A percentile compares a stretch with the other conserved stretches of the same genome.
These are phyloP conservation scores for Torulaspora delbrueckii DNA, from an alignment of 805 yeast genomes.

Conservation along the genomic window DNA sequence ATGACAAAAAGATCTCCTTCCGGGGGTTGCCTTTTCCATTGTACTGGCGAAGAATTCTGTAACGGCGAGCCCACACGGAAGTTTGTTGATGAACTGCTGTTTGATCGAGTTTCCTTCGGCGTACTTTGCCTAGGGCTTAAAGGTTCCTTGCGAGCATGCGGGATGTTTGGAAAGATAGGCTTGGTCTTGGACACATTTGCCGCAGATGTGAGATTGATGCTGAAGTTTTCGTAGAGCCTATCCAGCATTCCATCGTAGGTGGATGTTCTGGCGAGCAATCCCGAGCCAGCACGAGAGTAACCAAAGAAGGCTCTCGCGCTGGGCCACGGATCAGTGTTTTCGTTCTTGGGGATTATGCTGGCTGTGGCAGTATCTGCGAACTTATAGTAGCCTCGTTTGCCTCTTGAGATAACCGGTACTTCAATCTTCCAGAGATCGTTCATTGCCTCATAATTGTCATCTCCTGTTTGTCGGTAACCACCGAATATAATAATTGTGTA, in stretches of 20 bases:
- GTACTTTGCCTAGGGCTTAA: conserved; percentile 2
- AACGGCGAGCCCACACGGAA: conserved; percentile 5
- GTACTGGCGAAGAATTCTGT: not conserved
- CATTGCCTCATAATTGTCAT: conserved; percentile 35
- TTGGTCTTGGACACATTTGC: conserved; percentile 5
- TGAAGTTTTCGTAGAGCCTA: conserved; percentile 22
- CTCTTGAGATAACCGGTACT: conserved; percentile 35
- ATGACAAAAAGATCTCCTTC: conserved; percentile 26
- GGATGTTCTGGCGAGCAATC: conserved; percentile 9
- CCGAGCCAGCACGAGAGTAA: conserved; percentile 25
- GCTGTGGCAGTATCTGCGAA: conserved; percentile 38
- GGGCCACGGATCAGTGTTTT: conserved; percentile 27
- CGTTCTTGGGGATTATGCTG: conserved; percentile 25
- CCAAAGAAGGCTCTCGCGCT: conserved; percentile 38
- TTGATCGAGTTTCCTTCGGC: conserved; percentile 2
- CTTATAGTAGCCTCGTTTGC: conserved; percentile 35
- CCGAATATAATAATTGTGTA: conserved; percentile 41
- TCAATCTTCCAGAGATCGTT: conserved; percentile 43
- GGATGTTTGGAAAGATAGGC: conserved; percentile 18
- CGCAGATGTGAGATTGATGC: conserved; percentile 13
- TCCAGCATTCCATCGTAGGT: conserved; percentile 18
- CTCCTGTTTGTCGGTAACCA: conserved; percentile 40
- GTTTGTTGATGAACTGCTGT: not conserved
- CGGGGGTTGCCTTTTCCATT: not conserved
- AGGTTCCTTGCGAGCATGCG: conserved; percentile 15